phyloP scores from a whole-genome alignment of 306 rosid species.

The Vigna unguiculata region DNA sequence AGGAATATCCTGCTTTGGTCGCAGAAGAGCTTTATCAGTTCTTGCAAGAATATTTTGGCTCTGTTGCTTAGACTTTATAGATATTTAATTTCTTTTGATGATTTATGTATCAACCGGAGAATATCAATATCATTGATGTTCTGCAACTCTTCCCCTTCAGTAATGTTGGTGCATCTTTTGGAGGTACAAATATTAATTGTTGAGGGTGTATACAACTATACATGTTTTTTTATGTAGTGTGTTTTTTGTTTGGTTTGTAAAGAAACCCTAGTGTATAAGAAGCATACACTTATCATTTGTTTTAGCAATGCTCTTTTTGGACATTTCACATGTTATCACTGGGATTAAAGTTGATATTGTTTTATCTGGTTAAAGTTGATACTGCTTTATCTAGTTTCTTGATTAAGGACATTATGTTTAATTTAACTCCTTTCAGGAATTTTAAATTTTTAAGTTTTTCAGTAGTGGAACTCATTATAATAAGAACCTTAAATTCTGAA shows the following conservation, averaged over 20 bases:
- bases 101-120: slow-evolving; percentile 4
- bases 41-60: slow-evolving; percentile 65
- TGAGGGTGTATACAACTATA: slow-evolving; percentile 28
- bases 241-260: slow-evolving; percentile 28
- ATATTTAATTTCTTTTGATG: not conserved
- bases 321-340: no score
- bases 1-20: slow-evolving; percentile 79
- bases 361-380: no score
- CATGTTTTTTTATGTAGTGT: slow-evolving; percentile 24
- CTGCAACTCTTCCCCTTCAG: slow-evolving; percentile 16
- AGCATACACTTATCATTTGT: not conserved
- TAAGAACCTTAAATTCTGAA: no score
- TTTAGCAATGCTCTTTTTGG: no score
- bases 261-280: slow-evolving; percentile 4
- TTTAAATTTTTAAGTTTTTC: no score
- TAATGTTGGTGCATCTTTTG: slow-evolving; percentile 4
- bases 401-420: no score
- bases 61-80: slow-evolving; percentile 37
- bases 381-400: no score
- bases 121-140: slow-evolving; percentile 3
- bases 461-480: no score
- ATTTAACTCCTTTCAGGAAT: no score
- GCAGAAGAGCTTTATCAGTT: slow-evolving; percentile 82
- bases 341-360: no score
- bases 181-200: not conserved